Evolutionary conservation across 2,329 filamentous ascomycete species (phyloP), one percentile per base, ranked within the genome.

Genomic region (Alternaria viburni): DNA sequence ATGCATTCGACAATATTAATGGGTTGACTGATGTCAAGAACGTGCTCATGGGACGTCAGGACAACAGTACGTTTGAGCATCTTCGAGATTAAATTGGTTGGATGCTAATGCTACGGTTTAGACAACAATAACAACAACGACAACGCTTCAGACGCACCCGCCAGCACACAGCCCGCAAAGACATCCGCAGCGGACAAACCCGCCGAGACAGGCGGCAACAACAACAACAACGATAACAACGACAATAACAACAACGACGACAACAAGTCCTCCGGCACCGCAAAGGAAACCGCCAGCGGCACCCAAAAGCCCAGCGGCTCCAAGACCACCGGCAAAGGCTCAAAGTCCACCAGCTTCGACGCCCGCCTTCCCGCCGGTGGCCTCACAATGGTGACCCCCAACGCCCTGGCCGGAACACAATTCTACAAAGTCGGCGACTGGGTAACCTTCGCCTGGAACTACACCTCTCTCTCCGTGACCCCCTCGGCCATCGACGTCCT

Each of bases 361-460:
- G 77, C 86, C 54, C 83, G 85, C 59, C 75, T 85, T 15, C 85
- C 85, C 21, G 82, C 86, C 4, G 89, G 89, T 49, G 88, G 88
- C 57, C 82, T 90, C 59, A 82, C 83, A 47, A 88, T 91, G 86
- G 81, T 90, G 58, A 89, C 86, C 6, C 89, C 89, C 3, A 81
- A 81, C 54, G 75, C 82, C 9, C 75, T 80, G 8, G 81, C 82
- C 9, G 81, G 83, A 15, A 80, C 84, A 5, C 84, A 85, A 58
- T 90, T 87, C 79, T 90, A 88, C 83, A 90, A 89, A 77, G 86
- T 90, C 68, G 87, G 87, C 17, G 83, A 90, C 47, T 83, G 82
- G 62, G 80, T 90, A 28, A 90, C 88, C 0, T 89, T 91, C 69
- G 85, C 82, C 19, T 91, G 89, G 89, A 91, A 91, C 78, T 91